phyloP scores from a whole-genome alignment of 352 stramenopile species.

The Phytopythium sindhum region DNA sequence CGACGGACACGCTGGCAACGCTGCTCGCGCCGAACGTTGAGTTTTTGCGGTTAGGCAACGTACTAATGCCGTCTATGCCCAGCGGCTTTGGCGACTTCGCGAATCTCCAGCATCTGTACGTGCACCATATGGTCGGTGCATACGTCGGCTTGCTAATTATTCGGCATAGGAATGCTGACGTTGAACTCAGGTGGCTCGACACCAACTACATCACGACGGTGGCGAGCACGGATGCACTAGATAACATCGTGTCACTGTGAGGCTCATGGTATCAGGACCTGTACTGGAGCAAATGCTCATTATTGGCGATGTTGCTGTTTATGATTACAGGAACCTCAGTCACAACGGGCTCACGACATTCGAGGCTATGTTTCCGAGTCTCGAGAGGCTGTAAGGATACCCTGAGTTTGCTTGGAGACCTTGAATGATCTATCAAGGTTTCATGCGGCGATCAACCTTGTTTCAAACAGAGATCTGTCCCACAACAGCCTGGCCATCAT shows the following conservation, averaged over 20 bases:
- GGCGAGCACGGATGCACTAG: neutral
- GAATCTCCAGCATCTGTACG: neutral
- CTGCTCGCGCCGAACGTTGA: neutral
- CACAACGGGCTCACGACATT: constrained; percentile 48
- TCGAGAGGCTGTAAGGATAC: constrained; percentile 32
- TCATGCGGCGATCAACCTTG: neutral
- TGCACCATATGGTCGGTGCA: neutral
- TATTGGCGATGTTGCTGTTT: neutral
- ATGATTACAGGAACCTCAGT: constrained; percentile 28
- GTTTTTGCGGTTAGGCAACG: constrained; percentile 1
- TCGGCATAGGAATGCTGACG: too few relatives aligned
- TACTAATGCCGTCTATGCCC: neutral
- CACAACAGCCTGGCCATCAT: constrained; percentile 47
- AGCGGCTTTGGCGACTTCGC: neutral
- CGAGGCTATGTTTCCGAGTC: constrained; percentile 47
- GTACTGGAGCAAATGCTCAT: neutral
- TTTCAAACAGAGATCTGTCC: constrained; percentile 27
- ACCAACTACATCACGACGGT: constrained; percentile 2
- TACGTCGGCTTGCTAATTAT: neutral
- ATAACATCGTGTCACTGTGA: neutral
- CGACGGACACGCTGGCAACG: neutral
- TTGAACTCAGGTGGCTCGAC: neutral
- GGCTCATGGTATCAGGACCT: neutral
- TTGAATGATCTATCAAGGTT: neutral
- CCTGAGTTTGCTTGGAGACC: neutral